Percentiles rank a stretch among this genome's conserved stretches.
These are phyloP conservation scores for Yarrowia phangngaensis DNA, from an alignment of 805 yeast genomes.

Conservation along the genomic window DNA sequence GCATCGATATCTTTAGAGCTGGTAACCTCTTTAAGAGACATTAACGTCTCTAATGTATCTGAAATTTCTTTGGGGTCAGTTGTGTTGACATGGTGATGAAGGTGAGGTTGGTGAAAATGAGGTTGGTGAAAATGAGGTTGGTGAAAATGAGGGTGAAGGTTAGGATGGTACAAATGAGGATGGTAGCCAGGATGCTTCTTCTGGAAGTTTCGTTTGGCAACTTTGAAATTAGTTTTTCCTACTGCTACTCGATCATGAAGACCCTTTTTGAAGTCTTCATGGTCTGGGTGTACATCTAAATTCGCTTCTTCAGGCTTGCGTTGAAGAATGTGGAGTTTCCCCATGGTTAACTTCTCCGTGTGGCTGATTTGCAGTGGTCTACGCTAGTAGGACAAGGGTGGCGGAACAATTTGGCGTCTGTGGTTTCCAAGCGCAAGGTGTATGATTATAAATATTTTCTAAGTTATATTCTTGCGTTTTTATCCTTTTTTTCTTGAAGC, in stretches of 20 bases:
- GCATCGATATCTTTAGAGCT: conserved; percentile 18
- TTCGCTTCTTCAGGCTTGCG: conserved; percentile 21
- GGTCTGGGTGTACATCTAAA: conserved; percentile 6
- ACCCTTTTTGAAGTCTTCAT: conserved; percentile 3
- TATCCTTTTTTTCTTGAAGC: too few species aligned
- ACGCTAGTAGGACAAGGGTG: too few species aligned
- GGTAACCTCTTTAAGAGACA: conserved; percentile 21
- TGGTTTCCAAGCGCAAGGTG: too few species aligned
- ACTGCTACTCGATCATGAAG: conserved; percentile 20
- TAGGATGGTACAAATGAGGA: too few species aligned
- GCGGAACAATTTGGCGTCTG: too few species aligned
- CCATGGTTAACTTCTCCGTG: too few species aligned
- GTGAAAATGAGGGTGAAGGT: too few species aligned
- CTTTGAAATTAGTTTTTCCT: conserved; percentile 16
- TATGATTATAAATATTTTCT: too few species aligned
- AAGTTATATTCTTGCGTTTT: too few species aligned
- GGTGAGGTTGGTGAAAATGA: conserved; percentile 18
- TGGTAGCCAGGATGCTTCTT: background rate
- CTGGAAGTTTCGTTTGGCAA: conserved; percentile 10
- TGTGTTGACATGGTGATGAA: conserved; percentile 16
- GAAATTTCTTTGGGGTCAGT: conserved; percentile 9
- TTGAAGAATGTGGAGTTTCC: conserved; percentile 20
- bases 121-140: too few species aligned
- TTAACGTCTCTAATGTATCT: conserved; percentile 18
- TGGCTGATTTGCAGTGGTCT: too few species aligned